These are phyloP conservation scores for Paxillus rubicundulus DNA, from an alignment of 768 basidiomycete genomes.

Conservation along the genomic window DNA sequence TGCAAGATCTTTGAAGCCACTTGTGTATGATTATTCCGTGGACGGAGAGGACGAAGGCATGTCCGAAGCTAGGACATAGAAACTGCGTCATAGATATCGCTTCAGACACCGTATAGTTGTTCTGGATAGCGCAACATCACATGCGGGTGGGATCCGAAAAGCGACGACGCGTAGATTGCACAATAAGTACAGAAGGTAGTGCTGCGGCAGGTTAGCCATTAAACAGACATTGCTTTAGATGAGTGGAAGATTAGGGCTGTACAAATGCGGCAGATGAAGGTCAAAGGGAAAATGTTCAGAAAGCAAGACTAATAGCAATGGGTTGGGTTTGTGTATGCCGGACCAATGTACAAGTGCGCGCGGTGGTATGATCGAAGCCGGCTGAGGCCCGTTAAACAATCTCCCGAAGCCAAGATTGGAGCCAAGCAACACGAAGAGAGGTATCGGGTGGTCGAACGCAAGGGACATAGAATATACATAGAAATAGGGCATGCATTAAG, in stretches of 20 bases:
- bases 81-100: no score
- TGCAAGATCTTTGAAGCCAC: slow-evolving; percentile 11
- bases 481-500: slow-evolving; percentile 36
- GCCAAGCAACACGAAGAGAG: slow-evolving; percentile 33
- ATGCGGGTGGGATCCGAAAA: slow-evolving; percentile 8
- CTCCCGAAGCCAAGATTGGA: slow-evolving; percentile 37
- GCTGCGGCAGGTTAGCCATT: slow-evolving; percentile 37
- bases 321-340: slow-evolving; percentile 48
- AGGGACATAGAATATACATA: slow-evolving; percentile 37
- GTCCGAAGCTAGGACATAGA: no score
- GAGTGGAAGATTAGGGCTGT: slow-evolving; percentile 37
- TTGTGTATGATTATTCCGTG: not conserved
- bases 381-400: slow-evolving; percentile 35
- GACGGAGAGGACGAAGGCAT: not conserved
- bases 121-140: not conserved
- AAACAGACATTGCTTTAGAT: slow-evolving; percentile 43
- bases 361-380: slow-evolving; percentile 48
- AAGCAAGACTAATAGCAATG: slow-evolving; percentile 40
- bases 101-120: not conserved
- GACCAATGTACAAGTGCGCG: slow-evolving; percentile 69
- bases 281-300: slow-evolving; percentile 32
- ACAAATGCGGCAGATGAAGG: slow-evolving; percentile 46
- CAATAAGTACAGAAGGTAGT: slow-evolving; percentile 40
- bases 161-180: slow-evolving; percentile 36
- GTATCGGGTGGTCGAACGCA: slow-evolving; percentile 36